phyloP scores from a whole-genome alignment of 2,329 filamentous ascomycete genomes.

The Xylaria sp. region DNA sequence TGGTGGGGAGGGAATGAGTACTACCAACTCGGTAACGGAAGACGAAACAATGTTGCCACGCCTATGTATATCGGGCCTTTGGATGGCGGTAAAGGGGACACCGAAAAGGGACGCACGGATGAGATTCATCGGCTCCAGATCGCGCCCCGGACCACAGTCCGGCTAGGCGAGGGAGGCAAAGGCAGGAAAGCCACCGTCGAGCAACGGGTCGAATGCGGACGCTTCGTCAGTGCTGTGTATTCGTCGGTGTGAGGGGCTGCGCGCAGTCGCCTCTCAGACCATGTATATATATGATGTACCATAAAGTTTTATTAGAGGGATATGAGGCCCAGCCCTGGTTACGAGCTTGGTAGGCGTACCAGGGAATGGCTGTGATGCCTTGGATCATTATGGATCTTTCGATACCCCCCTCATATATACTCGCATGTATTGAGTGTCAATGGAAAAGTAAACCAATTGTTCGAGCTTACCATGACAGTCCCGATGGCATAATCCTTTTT shows the following conservation, averaged over 20 bases:
- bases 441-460: neutral
- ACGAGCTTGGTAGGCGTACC: constrained; percentile 21
- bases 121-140: constrained; percentile 82
- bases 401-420: constrained; percentile 44
- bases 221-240: constrained; percentile 84
- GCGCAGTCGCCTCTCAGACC: neutral
- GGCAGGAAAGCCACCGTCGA: constrained; percentile 80
- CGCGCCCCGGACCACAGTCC: constrained; percentile 78
- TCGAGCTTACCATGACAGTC: neutral
- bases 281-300: constrained; percentile 40
- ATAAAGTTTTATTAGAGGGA: constrained; percentile 32
- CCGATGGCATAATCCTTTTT: no score
- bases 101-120: constrained; percentile 65
- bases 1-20: constrained; percentile 97
- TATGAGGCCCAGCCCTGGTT: constrained; percentile 17
- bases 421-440: neutral
- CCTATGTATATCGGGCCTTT: constrained; percentile 84
- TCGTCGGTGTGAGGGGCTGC: constrained; percentile 58
- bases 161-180: constrained; percentile 65
- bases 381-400: constrained; percentile 42
- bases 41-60: constrained; percentile 78
- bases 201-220: constrained; percentile 88
- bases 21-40: constrained; percentile 92
- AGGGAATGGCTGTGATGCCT: constrained; percentile 30
- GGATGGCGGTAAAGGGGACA: constrained; percentile 68